phyloP scores from a whole-genome alignment of 2,329 filamentous ascomycete species.

The Malbranchea cinnamomea region DNA sequence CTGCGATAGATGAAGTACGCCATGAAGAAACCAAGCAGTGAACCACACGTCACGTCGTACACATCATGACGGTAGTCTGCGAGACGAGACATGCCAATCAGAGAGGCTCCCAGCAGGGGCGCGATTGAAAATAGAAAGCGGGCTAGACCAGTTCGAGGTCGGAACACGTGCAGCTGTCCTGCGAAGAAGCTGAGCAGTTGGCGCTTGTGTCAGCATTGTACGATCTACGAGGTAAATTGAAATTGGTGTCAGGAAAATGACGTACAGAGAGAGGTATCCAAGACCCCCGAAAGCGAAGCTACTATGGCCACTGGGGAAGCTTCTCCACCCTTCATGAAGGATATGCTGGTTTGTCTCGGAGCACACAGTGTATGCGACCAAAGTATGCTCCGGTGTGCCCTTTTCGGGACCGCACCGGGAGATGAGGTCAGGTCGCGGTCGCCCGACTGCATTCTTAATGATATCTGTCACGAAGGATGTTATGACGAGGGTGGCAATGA shows the following conservation, averaged over 20 bases:
- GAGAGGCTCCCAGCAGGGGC: constrained; percentile 40
- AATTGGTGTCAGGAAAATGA: neutral
- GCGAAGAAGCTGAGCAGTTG: constrained; percentile 25
- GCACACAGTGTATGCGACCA: constrained; percentile 36
- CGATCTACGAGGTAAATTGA: neutral
- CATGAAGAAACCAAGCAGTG: constrained; percentile 38
- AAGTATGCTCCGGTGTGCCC: constrained; percentile 38
- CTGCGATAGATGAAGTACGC: constrained; percentile 45
- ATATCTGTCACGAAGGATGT: constrained; percentile 75
- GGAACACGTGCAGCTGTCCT: constrained; percentile 44
- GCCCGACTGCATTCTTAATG: constrained; percentile 75
- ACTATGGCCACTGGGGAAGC: constrained; percentile 48
- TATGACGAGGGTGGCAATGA: constrained; percentile 61
- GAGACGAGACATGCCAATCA: constrained; percentile 47
- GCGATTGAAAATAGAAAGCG: constrained; percentile 39
- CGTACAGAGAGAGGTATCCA: constrained; percentile 40
- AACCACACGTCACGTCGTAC: constrained; percentile 44
- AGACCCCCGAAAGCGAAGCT: constrained; percentile 47
- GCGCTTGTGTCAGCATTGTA: neutral
- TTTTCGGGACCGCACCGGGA: constrained; percentile 64
- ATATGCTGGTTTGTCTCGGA: constrained; percentile 38
- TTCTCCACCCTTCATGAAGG: constrained; percentile 50
- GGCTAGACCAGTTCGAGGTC: constrained; percentile 42
- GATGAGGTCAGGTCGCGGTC: constrained; percentile 74
- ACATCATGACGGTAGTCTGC: constrained; percentile 52